These are phyloP conservation scores for Aspergillus bertholletiae DNA, from an alignment of 495 filamentous ascomycete genomes.

Conservation along the genomic window DNA sequence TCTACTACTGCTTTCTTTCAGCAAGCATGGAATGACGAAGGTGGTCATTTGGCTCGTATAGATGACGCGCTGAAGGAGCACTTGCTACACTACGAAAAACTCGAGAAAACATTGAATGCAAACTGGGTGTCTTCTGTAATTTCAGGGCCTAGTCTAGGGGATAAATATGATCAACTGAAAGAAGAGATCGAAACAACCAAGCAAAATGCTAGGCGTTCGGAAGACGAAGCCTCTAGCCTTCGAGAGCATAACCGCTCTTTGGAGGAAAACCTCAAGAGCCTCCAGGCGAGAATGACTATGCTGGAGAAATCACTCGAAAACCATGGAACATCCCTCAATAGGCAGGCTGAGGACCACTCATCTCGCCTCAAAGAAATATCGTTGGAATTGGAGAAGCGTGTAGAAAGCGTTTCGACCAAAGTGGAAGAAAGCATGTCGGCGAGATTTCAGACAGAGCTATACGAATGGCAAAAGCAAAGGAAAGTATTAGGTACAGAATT, in stretches of 20 bases:
- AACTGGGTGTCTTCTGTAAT: neutral
- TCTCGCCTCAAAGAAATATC: neutral
- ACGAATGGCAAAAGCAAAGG: neutral
- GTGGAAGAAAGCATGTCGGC: neutral
- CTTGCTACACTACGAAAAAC: constrained; percentile 3
- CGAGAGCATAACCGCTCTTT: neutral
- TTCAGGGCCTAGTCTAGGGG: neutral
- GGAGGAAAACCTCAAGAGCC: neutral
- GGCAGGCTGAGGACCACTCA: neutral
- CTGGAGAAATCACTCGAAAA: neutral
- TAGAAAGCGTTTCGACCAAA: neutral
- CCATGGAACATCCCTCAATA: neutral
- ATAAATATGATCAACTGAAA: constrained; percentile 6
- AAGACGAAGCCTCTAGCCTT: neutral
- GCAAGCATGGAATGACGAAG: constrained; percentile 13
- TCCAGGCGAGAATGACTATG: neutral
- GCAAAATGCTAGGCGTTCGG: neutral
- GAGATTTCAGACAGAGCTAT: neutral
- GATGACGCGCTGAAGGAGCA: constrained; percentile 14
- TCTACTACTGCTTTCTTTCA: constrained; percentile 18
- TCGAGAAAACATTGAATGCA: constrained; percentile 7
- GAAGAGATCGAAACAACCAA: constrained; percentile 2
- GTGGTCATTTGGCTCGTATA: constrained; percentile 9
- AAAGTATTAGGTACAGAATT: neutral
- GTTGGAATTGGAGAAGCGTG: neutral